A percentile compares a stretch with the other conserved stretches of the same genome.
Evolutionary conservation across 169 alveolate genomes (phyloP).

Genomic region (Plasmodium ovale): DNA sequence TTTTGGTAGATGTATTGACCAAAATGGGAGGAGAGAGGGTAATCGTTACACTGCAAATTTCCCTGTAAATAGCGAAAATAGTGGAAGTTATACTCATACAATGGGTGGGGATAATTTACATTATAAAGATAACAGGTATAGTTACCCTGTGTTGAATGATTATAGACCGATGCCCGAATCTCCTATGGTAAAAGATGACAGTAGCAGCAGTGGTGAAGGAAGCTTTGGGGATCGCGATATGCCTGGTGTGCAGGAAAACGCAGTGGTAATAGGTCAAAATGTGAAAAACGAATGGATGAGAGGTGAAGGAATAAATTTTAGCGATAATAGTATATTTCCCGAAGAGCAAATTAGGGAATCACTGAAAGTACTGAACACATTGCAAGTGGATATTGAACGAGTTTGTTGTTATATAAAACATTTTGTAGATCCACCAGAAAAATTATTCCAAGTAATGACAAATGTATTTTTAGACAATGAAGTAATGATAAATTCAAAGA

Average conservation of each 20-base stretch:
- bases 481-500: constrained; percentile 48
- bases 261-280: background rate
- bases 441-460: constrained; percentile 41
- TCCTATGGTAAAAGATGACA: constrained; percentile 16
- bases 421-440: constrained; percentile 74
- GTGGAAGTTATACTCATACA: no score
- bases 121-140: background rate
- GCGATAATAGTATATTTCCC: constrained; percentile 53
- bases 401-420: constrained; percentile 76
- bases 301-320: background rate
- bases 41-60: no score
- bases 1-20: no score
- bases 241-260: background rate
- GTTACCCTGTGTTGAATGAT: constrained; percentile 2
- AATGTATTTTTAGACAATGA: constrained; percentile 37
- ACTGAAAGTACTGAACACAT: constrained; percentile 53
- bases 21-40: no score
- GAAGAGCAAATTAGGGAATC: constrained; percentile 53
- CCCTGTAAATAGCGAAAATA: no score
- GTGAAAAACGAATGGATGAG: background rate
- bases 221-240: background rate
- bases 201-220: background rate
- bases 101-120: no score
- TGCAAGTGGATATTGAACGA: constrained; percentile 72
- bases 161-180: constrained; percentile 7